phyloP scores from a whole-genome alignment of 1,139 yeast species.

The Magnusiomyces tetraspermus region DNA sequence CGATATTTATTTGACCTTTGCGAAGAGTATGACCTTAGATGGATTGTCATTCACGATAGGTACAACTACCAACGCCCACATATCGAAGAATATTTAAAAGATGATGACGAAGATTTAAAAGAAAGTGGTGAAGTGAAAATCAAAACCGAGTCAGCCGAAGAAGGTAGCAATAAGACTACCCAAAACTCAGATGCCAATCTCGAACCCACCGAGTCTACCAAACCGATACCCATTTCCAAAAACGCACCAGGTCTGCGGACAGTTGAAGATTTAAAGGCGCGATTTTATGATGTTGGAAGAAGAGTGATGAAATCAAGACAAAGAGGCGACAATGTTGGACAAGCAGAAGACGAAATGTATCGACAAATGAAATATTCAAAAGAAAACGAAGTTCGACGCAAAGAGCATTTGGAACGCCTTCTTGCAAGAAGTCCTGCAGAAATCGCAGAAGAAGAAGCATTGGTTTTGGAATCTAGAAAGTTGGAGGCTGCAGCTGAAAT shows the following conservation, averaged over 20 bases:
- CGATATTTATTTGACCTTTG: slow-evolving; percentile 65
- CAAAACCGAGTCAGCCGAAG: background rate
- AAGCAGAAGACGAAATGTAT: slow-evolving; percentile 32
- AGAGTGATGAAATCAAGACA: slow-evolving; percentile 36
- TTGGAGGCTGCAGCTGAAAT: slow-evolving; percentile 90
- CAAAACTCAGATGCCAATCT: background rate
- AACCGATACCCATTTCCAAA: background rate
- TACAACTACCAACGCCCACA: slow-evolving; percentile 36
- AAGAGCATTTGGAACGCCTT: slow-evolving; percentile 66
- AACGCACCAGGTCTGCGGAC: slow-evolving; percentile 28
- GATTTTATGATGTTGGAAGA: slow-evolving; percentile 58
- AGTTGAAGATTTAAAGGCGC: slow-evolving; percentile 73
- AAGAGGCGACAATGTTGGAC: slow-evolving; percentile 36
- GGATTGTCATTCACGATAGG: slow-evolving; percentile 79
- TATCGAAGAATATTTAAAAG: slow-evolving; percentile 2
- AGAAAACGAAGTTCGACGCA: slow-evolving; percentile 64
- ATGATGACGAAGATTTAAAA: slow-evolving; percentile 14
- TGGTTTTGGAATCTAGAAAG: slow-evolving; percentile 84
- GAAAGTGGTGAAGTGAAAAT: background rate
- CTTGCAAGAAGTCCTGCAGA: slow-evolving; percentile 87
- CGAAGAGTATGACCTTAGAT: slow-evolving; percentile 64
- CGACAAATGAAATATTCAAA: slow-evolving; percentile 49
- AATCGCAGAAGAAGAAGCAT: slow-evolving; percentile 93
- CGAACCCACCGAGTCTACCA: slow-evolving; percentile 5
- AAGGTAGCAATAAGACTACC: slow-evolving; percentile 2